Evolutionary conservation across 805 yeast species (phyloP).

Genomic region (Candida broadrunensis): DNA sequence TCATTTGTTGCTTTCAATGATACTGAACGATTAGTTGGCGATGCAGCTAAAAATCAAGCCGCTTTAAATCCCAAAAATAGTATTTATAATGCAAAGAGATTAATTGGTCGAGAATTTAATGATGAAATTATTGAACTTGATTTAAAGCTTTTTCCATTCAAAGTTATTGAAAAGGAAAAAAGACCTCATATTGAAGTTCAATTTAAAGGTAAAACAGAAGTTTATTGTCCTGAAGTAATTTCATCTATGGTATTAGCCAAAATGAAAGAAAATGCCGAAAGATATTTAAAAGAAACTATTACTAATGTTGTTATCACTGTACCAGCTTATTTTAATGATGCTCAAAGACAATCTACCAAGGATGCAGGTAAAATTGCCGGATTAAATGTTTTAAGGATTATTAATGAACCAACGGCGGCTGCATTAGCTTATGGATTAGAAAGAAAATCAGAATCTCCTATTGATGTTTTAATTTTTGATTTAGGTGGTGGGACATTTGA

Average conservation of each 20-base stretch:
- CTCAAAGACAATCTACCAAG: constrained; percentile 20
- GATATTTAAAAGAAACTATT: constrained; percentile 77
- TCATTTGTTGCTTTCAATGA: constrained; percentile 95
- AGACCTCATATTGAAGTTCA: constrained; percentile 86
- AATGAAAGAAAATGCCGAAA: constrained; percentile 93
- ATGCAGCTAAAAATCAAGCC: constrained; percentile 97
- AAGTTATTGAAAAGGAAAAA: constrained; percentile 68
- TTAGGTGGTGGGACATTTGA: constrained; percentile 97
- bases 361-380: constrained; percentile 38
- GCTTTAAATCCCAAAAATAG: constrained; percentile 93
- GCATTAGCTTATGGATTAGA: constrained; percentile 39
- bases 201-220: constrained; percentile 79
- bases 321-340: background rate
- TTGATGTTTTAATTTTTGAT: constrained; percentile 86
- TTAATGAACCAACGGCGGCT: constrained; percentile 43
- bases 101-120: constrained; percentile 74
- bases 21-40: constrained; percentile 90
- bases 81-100: constrained; percentile 90
- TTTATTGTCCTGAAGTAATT: constrained; percentile 89
- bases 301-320: constrained; percentile 39
- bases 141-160: constrained; percentile 85
- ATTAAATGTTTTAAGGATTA: constrained; percentile 37
- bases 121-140: constrained; percentile 78
- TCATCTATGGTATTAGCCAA: constrained; percentile 87
- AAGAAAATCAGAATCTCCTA: constrained; percentile 41